Evolutionary conservation across 371 early-diverging fungal species (phyloP), one percentile per base, ranked within the genome.

Genomic region (Actinomortierella ambigua): DNA sequence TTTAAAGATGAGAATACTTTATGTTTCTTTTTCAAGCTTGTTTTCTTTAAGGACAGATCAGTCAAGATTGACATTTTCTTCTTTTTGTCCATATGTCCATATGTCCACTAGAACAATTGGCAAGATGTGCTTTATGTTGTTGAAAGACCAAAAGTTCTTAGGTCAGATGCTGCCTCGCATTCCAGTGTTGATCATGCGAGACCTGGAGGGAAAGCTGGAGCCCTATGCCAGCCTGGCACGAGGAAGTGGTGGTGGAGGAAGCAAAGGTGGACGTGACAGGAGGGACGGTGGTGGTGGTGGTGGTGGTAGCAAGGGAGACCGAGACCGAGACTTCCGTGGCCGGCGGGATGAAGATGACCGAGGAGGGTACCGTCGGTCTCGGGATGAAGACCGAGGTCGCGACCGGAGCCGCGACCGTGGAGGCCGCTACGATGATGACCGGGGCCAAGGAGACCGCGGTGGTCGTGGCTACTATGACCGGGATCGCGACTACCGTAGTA

Each of bases 91-190:
- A 9, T 24, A 17, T 59, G 20, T 53, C 9, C 62, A 27, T 22
- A 41, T 41, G 27, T 23, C 0, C 43, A 6, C n/a, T 68, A 90
- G 90, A 14, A 91, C 93, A 0, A 90, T 94, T 61, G 93, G 92
- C 14, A 77, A 85, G 47, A 57, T 94, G 54, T 81, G 84, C 43
- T 83, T 82, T 7, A 82, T 82, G 76, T 76, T 94, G 50, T 64
- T 94, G 48, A 86, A 85, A 3, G 89, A 89, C 8, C 82, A 81
- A 65, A 90, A 91, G 69, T 90, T 82, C 52, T 75, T 82, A 54
- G 90, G 90, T 2, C 92, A 92, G n/a, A 89, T 92, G 68, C 68
- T 94, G 43, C 94, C 94, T 22, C 85, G 94, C 49, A 94, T 94
- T 47, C 94, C 94, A 2, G 87, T 93, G 0, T 88, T 91, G 14